Percentiles rank a stretch among this genome's conserved stretches.
Evolutionary conservation across 2,329 filamentous ascomycete genomes (phyloP).

Genomic region (Pseudocercospora eumusae): DNA sequence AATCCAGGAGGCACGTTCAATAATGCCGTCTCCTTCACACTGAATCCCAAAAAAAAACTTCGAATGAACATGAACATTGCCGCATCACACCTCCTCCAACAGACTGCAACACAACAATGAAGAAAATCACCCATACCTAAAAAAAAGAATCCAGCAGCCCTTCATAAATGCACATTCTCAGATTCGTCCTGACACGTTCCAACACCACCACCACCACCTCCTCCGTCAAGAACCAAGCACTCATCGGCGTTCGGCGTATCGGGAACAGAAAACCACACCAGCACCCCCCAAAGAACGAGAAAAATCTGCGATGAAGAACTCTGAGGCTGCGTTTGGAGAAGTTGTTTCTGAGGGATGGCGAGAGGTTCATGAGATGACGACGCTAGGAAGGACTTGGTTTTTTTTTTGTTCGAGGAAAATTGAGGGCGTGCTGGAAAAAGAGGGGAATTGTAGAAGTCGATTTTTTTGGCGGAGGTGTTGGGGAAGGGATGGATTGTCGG

Average conservation of each 20-base stretch:
- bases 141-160: constrained; percentile 64
- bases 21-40: neutral
- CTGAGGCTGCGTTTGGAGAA: constrained; percentile 54
- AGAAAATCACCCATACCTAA: constrained; percentile 48
- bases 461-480: constrained; percentile 46
- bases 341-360: constrained; percentile 48
- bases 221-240: constrained; percentile 66
- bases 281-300: constrained; percentile 24
- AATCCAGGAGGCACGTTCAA: too few relatives aligned
- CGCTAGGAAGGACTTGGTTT: too few relatives aligned
- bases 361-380: constrained; percentile 60
- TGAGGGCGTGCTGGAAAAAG: constrained; percentile 64
- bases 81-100: constrained; percentile 54
- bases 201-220: constrained; percentile 51
- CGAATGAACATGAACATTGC: constrained; percentile 50
- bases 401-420: constrained; percentile 69
- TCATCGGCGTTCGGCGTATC: constrained; percentile 69
- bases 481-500: too few relatives aligned
- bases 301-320: constrained; percentile 52
- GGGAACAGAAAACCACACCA: constrained; percentile 23
- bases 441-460: constrained; percentile 60
- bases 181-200: constrained; percentile 45
- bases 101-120: constrained; percentile 40
- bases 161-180: constrained; percentile 52
- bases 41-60: constrained; percentile 35